Evolutionary conservation across 805 yeast genomes (phyloP).

Genomic region (Wickerhamiella siamensis): DNA sequence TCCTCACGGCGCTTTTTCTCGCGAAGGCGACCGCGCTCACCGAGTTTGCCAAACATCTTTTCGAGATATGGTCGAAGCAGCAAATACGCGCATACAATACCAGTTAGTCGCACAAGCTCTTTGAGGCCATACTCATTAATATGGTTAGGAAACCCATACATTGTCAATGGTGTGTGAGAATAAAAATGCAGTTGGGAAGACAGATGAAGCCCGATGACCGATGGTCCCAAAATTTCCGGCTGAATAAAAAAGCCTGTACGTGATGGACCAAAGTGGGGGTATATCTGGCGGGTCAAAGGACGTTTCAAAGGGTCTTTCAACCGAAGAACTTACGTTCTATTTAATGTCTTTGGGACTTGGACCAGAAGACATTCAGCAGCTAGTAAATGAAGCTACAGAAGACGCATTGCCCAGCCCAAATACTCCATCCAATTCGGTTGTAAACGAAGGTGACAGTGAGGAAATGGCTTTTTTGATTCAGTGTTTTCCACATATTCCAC

Average conservation of each 20-base stretch:
- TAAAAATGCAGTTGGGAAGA: too few species aligned
- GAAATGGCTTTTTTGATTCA: conserved; percentile 2
- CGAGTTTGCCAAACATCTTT: conserved; percentile 18
- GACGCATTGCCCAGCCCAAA: not conserved
- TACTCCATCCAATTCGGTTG: not conserved
- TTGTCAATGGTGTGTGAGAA: too few species aligned
- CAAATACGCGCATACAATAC: conserved; percentile 20
- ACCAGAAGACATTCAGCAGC: conserved; percentile 2
- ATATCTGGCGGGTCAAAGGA: too few species aligned
- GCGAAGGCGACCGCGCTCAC: conserved; percentile 15
- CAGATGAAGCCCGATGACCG: too few species aligned
- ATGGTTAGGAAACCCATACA: conserved; percentile 24
- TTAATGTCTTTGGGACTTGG: not conserved
- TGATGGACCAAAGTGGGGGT: too few species aligned
- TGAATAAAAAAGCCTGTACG: too few species aligned
- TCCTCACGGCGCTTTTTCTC: conserved; percentile 18
- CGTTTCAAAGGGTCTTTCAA: too few species aligned
- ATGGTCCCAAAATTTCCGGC: too few species aligned
- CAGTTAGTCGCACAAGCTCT: conserved; percentile 22
- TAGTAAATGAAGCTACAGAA: conserved; percentile 4
- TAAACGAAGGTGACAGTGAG: not conserved
- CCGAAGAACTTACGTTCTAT: not conserved
- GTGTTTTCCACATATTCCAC: conserved; percentile 8
- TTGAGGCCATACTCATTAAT: conserved; percentile 18
- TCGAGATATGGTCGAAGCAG: conserved; percentile 22